Evolutionary conservation across 441 rosid genomes (phyloP), one percentile per base, ranked within the genome.

Genomic region (Arabidopsis hybrid): DNA sequence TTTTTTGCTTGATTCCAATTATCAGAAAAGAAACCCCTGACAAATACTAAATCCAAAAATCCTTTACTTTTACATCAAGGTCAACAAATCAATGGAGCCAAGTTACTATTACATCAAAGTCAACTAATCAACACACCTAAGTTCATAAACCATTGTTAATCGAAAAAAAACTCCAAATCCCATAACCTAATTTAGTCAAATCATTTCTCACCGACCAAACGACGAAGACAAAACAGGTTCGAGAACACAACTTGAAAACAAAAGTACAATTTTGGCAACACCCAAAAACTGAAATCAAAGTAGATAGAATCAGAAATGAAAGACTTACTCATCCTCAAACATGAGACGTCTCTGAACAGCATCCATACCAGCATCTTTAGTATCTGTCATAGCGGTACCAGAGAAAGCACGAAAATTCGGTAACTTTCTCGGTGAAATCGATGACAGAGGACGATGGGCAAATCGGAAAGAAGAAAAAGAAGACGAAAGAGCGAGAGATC

Each of bases 341-440:
- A 95, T 95, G 84, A 95, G 98, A 80, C 99, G 99, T 18, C 95
- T 78, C 83, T 95, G 99, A 77, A 95, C 98, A 62, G 96, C 96
- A 80, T 95, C 98, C 98, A 95, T 95, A 68, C 87, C 90, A 49
- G 26, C 84, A 60, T 91, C 95, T 26, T 83, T 75, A 70, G 86
- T 82, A n/a, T 71, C 89, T 83, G 89, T 78, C 89, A 81, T 50
- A 69, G 16, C 63, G 17, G 53, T 13, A 38, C 49, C n/a, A 42
- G 78, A 74, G 59, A 69, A 50, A 69, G 68, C 68, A 59, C 61
- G 90, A 67, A 67, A 81, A 77, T 17, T 74, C 38, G 62, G 16
- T 3, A 62, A 78, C 59, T 67, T 82, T 80, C 83, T 83, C 6
- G 46, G 2, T 13, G 68, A 40, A 46, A 56, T 67, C 45, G 39